Evolutionary conservation across 192 early-diverging fungal genomes (phyloP).

Genomic region (Martensiomyces pterosporus): DNA sequence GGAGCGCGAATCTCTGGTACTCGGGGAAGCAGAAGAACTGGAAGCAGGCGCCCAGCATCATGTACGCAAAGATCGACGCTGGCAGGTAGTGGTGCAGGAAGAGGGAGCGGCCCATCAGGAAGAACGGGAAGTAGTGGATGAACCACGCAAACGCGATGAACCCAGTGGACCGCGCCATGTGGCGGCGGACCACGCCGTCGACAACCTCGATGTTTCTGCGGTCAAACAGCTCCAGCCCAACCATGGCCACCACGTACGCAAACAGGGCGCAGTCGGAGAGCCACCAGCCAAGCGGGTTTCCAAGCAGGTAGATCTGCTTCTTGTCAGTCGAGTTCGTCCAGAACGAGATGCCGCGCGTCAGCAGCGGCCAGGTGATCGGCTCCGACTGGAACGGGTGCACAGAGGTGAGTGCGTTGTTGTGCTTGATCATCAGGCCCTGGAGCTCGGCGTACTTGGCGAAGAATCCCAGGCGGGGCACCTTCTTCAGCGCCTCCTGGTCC

Average conservation of each 20-base stretch:
- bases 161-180: slow-evolving; percentile 48
- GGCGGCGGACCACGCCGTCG: slow-evolving; percentile 24
- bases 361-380: slow-evolving; percentile 86
- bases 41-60: slow-evolving; percentile 55
- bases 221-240: slow-evolving; percentile 66
- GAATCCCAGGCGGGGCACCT: slow-evolving; percentile 52
- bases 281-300: slow-evolving; percentile 90
- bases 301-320: slow-evolving; percentile 86
- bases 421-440: slow-evolving; percentile 82
- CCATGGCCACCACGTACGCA: slow-evolving; percentile 56
- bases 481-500: slow-evolving; percentile 14
- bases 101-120: slow-evolving; percentile 66
- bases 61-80: slow-evolving; percentile 67
- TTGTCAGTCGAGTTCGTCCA: slow-evolving; percentile 76
- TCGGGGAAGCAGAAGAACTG: slow-evolving; percentile 55
- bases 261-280: slow-evolving; percentile 36
- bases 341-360: slow-evolving; percentile 85
- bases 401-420: slow-evolving; percentile 85
- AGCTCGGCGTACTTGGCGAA: slow-evolving; percentile 83
- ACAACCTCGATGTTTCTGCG: slow-evolving; percentile 70
- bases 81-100: slow-evolving; percentile 85
- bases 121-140: slow-evolving; percentile 74
- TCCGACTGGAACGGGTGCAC: slow-evolving; percentile 87
- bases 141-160: slow-evolving; percentile 66
- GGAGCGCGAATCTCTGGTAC: slow-evolving; percentile 42